Conservation (phyloP, 2,329 filamentous ascomycete genomes). For the Pezicula carpinea region DNA sequence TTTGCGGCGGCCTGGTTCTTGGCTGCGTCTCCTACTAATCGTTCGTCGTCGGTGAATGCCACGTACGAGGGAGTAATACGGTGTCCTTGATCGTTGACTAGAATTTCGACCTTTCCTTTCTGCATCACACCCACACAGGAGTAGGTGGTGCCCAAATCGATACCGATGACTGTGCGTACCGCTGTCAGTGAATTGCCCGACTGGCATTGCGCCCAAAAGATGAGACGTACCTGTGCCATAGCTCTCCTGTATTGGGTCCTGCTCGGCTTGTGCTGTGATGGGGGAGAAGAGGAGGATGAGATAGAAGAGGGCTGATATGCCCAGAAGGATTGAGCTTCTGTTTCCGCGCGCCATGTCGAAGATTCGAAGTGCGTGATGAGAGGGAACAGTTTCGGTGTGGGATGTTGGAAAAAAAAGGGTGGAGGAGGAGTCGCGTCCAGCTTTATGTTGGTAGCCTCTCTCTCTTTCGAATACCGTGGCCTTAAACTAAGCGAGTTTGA, state of each 20-base stretch:
- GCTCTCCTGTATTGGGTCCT: constrained; percentile 60
- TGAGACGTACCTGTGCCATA: constrained; percentile 62
- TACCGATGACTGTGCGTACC: constrained; percentile 70
- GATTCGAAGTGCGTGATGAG: constrained; percentile 14
- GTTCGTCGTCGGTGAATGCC: constrained; percentile 94
- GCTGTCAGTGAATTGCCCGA: constrained; percentile 8
- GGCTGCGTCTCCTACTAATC: constrained; percentile 93
- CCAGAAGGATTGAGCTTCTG: constrained; percentile 66
- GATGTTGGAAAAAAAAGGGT: constrained; percentile 8
- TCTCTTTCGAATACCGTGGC: too few species aligned
- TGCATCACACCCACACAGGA: constrained; percentile 94
- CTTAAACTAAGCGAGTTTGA: too few species aligned
- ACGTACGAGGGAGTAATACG: constrained; percentile 94
- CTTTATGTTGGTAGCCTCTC: too few species aligned
- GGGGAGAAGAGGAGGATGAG: constrained; percentile 85
- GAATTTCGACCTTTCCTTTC: constrained; percentile 90
- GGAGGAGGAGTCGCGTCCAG: constrained; percentile 1
- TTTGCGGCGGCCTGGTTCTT: constrained; percentile 91
- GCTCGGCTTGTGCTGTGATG: constrained; percentile 66
- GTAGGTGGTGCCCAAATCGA: constrained; percentile 89
- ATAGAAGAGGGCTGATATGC: constrained; percentile 88
- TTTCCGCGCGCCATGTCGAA: constrained; percentile 55
- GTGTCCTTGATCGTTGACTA: constrained; percentile 96
- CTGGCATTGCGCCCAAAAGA: background rate
- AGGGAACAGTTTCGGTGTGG: constrained; percentile 8